These are phyloP conservation scores for Leishmania braziliensis DNA, from an alignment of 208 protist species.

Conservation along the genomic window DNA sequence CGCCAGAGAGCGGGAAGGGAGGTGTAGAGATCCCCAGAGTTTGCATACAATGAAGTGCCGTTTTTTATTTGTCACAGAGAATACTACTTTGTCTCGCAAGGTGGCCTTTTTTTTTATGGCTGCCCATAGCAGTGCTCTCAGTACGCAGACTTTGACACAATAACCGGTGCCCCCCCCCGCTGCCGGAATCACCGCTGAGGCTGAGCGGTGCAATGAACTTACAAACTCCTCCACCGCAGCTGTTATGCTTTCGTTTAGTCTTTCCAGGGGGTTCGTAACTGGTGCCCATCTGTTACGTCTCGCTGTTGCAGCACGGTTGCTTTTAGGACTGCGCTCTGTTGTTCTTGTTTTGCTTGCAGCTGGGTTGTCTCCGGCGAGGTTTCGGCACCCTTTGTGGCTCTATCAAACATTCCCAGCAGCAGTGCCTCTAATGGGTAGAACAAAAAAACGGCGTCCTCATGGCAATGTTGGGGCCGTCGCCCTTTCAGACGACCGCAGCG, in stretches of 20 bases:
- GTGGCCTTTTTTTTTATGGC: not conserved
- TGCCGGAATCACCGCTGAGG: not conserved
- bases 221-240: slow-evolving; percentile 6
- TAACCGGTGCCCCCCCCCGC: not conserved
- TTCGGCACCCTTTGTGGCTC: not conserved
- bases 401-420: slow-evolving; percentile 15
- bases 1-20: not conserved
- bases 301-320: slow-evolving; percentile 15
- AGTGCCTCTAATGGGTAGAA: slow-evolving; percentile 13
- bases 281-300: slow-evolving; percentile 10
- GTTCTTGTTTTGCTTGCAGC: not conserved
- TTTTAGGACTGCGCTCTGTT: slow-evolving; percentile 5
- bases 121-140: not conserved
- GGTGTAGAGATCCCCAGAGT: not conserved
- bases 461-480: not conserved
- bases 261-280: slow-evolving; percentile 6
- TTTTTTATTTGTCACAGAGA: slow-evolving; percentile 8
- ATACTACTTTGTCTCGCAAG: not conserved
- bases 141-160: not conserved
- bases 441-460: not conserved
- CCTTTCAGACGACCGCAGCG: not conserved
- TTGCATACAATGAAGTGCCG: not conserved
- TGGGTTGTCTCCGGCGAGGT: not conserved
- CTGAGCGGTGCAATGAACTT: not conserved
- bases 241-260: slow-evolving; percentile 1